These are phyloP conservation scores for Coniophora puteana DNA, from an alignment of 1,284 basidiomycete species.

Conservation along the genomic window DNA sequence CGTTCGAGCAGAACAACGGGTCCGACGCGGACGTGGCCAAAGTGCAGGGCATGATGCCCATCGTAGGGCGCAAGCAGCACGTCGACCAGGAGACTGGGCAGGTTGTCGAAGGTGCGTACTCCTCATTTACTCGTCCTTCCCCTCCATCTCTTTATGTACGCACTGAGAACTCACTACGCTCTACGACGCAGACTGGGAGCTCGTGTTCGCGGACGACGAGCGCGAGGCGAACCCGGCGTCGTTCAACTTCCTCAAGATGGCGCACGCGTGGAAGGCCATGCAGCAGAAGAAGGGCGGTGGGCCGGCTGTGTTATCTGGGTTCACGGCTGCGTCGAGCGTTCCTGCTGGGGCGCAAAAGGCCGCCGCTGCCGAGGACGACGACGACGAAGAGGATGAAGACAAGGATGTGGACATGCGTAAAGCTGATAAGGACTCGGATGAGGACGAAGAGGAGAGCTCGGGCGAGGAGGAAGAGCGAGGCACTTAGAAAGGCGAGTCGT, in stretches of 20 bases:
- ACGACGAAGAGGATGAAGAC: background rate
- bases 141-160: conserved; percentile 5
- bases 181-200: conserved; percentile 74
- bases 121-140: background rate
- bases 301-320: conserved; percentile 36
- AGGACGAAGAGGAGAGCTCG: no score
- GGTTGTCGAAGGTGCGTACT: conserved; percentile 76
- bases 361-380: background rate
- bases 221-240: conserved; percentile 86
- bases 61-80: conserved; percentile 81
- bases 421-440: no score
- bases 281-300: conserved; percentile 36
- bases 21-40: conserved; percentile 64
- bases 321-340: conserved; percentile 35
- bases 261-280: conserved; percentile 79
- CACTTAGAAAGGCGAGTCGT: no score
- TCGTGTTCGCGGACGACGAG: conserved; percentile 94
- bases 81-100: conserved; percentile 83
- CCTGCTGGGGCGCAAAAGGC: conserved; percentile 10
- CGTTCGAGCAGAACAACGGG: conserved; percentile 82
- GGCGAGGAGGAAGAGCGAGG: no score
- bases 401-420: conserved; percentile 1
- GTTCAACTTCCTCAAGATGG: conserved; percentile 93
- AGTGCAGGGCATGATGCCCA: conserved; percentile 89
- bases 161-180: conserved; percentile 2